phyloP scores from a whole-genome alignment of 108 stramenopile species.

The Craspedostauros australis region DNA sequence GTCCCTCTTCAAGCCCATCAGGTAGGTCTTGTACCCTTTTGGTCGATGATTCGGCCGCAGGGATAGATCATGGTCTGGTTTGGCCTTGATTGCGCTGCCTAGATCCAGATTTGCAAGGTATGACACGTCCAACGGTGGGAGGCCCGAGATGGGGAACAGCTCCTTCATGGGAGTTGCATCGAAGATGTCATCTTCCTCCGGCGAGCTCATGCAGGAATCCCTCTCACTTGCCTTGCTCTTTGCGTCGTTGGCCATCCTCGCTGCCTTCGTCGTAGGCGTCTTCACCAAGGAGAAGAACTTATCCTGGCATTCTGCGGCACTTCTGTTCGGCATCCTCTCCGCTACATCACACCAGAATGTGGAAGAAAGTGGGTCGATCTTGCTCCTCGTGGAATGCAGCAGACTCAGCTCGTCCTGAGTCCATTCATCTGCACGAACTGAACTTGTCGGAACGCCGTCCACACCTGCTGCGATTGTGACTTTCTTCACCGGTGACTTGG shows the following conservation, averaged over 20 bases:
- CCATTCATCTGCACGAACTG: too few relatives aligned
- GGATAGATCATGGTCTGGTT: background rate
- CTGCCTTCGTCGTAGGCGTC: constrained; percentile 24
- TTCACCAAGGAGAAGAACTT: constrained; percentile 50
- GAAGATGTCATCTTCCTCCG: constrained; percentile 39
- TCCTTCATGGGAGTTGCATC: constrained; percentile 41
- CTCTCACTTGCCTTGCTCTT: background rate
- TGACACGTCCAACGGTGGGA: background rate
- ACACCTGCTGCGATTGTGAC: too few relatives aligned
- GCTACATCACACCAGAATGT: constrained; percentile 52
- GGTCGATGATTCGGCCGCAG: background rate
- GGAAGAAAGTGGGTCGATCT: constrained; percentile 45
- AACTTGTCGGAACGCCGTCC: too few relatives aligned
- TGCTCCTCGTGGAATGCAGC: too few relatives aligned
- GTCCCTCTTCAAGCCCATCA: constrained; percentile 23
- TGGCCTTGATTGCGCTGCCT: constrained; percentile 19
- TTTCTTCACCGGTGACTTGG: too few relatives aligned
- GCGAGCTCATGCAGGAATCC: background rate
- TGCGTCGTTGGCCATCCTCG: background rate
- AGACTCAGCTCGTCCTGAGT: too few relatives aligned
- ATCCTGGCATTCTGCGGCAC: constrained; percentile 35
- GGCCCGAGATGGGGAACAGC: constrained; percentile 6
- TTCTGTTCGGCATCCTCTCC: constrained; percentile 21
- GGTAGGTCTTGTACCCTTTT: constrained; percentile 43
- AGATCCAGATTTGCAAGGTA: constrained; percentile 10